phyloP scores from a whole-genome alignment of 1,284 basidiomycete genomes.

The Sporisorium reilianum region DNA sequence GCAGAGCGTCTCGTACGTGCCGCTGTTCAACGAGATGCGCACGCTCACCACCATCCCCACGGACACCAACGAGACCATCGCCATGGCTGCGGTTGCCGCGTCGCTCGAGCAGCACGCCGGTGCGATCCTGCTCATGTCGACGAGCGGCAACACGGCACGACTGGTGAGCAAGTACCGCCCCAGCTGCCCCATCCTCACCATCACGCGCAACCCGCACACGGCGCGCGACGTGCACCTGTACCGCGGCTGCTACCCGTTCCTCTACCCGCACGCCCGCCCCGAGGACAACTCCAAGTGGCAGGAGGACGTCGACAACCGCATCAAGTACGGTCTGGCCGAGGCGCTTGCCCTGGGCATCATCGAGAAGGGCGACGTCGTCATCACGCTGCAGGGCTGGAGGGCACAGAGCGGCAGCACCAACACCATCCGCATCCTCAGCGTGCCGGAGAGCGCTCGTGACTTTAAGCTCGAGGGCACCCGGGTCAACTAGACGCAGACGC shows the following conservation, averaged over 20 bases:
- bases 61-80: conserved; percentile 68
- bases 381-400: conserved; percentile 99
- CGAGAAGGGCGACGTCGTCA: conserved; percentile 87
- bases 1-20: conserved; percentile 66
- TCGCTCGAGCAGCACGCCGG: conserved; percentile 68
- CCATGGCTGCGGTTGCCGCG: conserved; percentile 67
- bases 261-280: conserved; percentile 92
- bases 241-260: conserved; percentile 97
- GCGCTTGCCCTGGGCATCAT: conserved; percentile 90
- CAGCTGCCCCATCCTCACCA: conserved; percentile 85
- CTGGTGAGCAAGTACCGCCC: conserved; percentile 98
- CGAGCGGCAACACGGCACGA: conserved; percentile 90
- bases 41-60: conserved; percentile 63
- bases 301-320: conserved; percentile 80
- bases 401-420: conserved; percentile 90
- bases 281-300: conserved; percentile 90
- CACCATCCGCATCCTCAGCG: conserved; percentile 66
- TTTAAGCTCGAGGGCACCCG: conserved; percentile 65
- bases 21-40: conserved; percentile 72
- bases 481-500: neutral
- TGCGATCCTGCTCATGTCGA: conserved; percentile 91
- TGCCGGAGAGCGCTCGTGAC: conserved; percentile 61
- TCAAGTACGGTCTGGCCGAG: conserved; percentile 83
- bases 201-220: conserved; percentile 95
- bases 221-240: conserved; percentile 96